Base-by-base conservation (phyloP, 768 basidiomycete genomes). In the Naganishia friedmannii region DNA sequence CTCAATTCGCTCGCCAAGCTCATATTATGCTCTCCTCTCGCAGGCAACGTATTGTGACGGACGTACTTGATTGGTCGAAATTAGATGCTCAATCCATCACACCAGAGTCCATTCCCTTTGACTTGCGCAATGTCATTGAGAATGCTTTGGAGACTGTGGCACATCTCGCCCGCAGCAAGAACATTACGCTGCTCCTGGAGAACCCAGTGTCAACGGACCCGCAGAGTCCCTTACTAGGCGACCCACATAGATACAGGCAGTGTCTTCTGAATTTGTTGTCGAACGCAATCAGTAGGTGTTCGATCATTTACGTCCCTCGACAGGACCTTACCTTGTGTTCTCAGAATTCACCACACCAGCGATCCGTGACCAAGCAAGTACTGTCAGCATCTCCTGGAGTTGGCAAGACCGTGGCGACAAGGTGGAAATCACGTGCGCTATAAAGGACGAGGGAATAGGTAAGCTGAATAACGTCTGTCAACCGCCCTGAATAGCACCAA, bases 371-470 rank as follows among this genome's bases (percentile, higher is more conserved):
- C 39, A 45, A 1, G 31, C 42, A 29, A 34, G 57, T 3, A 63
- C 48, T 0, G 57, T 69, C 8, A 42, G 68, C 45, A 66, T 77
- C 6, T 34, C 60, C 3, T 79, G 77, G 76, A 56, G 28, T 19
- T 45, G 54, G 29, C 69, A 73, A 10, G 68, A 69, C 15, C 55
- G 29, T 10, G 53, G n/a, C 42, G 54, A 65, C 66, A 28, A 67
- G 67, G 51, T 55, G 23, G 68, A 69, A 57, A 69, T 77, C 29
- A 55, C 53, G 0, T 46, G 77, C 32, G 74, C 72, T 13, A 73
- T 78, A 4, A 28, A 66, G 17, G 78, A 79, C 54, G 77, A 75
- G 55, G 78, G 78, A 19, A 74, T 78, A 29, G 78, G 78, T 37
- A n/a, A n/a, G n/a, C n/a, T n/a, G n/a, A n/a, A n/a, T n/a, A n/a